Percentiles rank a stretch among this genome's conserved stretches.
These are phyloP conservation scores for Tilletia horrida DNA, from an alignment of 1,284 basidiomycete genomes.

Conservation along the genomic window DNA sequence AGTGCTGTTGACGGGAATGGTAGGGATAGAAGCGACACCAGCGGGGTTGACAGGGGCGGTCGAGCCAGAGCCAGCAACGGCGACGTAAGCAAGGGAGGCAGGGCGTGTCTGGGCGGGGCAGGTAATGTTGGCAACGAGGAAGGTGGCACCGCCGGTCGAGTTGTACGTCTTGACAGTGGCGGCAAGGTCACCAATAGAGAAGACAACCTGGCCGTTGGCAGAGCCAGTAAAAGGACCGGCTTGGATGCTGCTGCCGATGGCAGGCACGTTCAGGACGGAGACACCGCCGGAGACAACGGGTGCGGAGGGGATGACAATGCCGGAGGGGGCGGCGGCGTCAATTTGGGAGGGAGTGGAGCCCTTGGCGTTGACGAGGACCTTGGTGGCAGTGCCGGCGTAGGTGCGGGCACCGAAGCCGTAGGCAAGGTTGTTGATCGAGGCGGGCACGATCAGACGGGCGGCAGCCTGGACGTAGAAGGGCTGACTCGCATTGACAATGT, in stretches of 20 bases:
- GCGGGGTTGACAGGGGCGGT: slow-evolving; percentile 9
- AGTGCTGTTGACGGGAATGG: slow-evolving; percentile 13
- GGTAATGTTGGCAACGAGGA: slow-evolving; percentile 15
- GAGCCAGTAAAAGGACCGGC: slow-evolving; percentile 11
- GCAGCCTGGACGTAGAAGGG: slow-evolving; percentile 9
- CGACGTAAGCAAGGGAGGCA: slow-evolving; percentile 9
- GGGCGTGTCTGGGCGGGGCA: slow-evolving; percentile 14
- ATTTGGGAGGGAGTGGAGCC: slow-evolving; percentile 11
- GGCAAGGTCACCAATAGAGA: slow-evolving; percentile 12
- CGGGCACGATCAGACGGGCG: slow-evolving; percentile 16
- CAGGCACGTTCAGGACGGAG: slow-evolving; percentile 15
- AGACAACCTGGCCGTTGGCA: neutral
- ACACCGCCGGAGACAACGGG: slow-evolving; percentile 17
- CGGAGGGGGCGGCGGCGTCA: slow-evolving; percentile 6
- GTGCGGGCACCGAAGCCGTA: slow-evolving; percentile 13
- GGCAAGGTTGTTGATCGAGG: slow-evolving; percentile 17
- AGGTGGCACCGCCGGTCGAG: neutral
- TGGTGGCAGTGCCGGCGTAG: slow-evolving; percentile 11
- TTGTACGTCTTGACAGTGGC: slow-evolving; percentile 10
- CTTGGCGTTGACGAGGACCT: slow-evolving; percentile 18
- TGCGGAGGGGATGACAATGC: slow-evolving; percentile 4
- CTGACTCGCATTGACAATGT: slow-evolving; percentile 1
- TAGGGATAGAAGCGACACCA: neutral
- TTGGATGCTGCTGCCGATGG: neutral
- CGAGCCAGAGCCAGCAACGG: neutral